Base-by-base conservation (phyloP, 2,329 filamentous ascomycete genomes). In the Aspergillus chevalieri region DNA sequence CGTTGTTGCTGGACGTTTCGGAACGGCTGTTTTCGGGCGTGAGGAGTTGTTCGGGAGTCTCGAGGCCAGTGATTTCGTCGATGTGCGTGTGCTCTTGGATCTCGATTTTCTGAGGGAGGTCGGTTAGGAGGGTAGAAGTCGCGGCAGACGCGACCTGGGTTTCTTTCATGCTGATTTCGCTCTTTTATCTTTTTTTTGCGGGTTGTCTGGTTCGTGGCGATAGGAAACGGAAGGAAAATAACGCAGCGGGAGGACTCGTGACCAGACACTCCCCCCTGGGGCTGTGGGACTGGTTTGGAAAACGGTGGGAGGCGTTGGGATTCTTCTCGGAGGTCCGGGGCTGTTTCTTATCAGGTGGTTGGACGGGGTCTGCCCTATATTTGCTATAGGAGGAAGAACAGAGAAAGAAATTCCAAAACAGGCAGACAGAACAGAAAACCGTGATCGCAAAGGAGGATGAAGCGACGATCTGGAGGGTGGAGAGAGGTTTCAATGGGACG, bases 21-120 rank as follows among this genome's bases (percentile, higher is more conserved):
- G 69, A 73, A 47, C 65, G 68, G 52, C 70, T 72, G 38, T 70
- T 69, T 48, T 71, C 69, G 47, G 70, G 70, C 2, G 70, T 73
- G 15, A 72, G 61, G n/a, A 71, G 62, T 52, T 71, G 66, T 56
- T 67, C 67, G 15, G 67, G 61, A 15, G 67, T 61, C 44, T 70
- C 66, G 34, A 68, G 59, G 44, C 55, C 61, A 56, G 64, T 67
- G 47, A 57, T 56, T 47, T 65, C 63, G 46, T 66, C 61, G 48
- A 55, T 47, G 49, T 52, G 58, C 46, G 62, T 60, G 51, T 62
- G 60, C 41, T 53, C 44, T 3, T 30, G 26, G 26, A 12, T 30
- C 26, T 30, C 26, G 10, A 41, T 41, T 43, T 61, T 58, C 15
- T 56, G 58, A 42, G 56, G 54, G 52, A 59, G 51, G 56, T 66